A percentile compares a stretch with the other conserved stretches of the same genome.
These are phyloP conservation scores for Geranium brycei DNA, from an alignment of 345 rosid species.

Conservation along the genomic window DNA sequence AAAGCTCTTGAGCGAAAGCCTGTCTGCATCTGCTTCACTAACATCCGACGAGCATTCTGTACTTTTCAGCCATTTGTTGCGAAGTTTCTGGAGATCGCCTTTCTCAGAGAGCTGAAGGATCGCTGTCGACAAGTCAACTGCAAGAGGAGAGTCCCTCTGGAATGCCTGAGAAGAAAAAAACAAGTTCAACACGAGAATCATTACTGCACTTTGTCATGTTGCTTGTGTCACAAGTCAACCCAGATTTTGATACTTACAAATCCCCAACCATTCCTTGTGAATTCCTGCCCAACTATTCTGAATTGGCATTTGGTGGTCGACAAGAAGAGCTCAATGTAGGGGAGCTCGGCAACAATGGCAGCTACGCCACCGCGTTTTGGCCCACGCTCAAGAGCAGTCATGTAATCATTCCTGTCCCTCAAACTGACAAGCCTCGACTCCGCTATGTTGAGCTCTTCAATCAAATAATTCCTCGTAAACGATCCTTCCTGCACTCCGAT, in stretches of 20 bases:
- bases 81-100: constrained; percentile 70
- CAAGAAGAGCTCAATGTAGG: constrained; percentile 68
- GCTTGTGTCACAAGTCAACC: too few relatives aligned
- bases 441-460: constrained; percentile 66
- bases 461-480: constrained; percentile 61
- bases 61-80: constrained; percentile 59
- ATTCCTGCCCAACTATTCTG: constrained; percentile 76
- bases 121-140: constrained; percentile 79
- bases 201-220: too few relatives aligned
- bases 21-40: constrained; percentile 18
- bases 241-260: constrained; percentile 48
- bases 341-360: constrained; percentile 85
- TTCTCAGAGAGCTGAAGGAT: constrained; percentile 74
- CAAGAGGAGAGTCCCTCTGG: constrained; percentile 84
- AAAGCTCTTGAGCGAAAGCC: constrained; percentile 56
- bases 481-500: constrained; percentile 92
- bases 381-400: constrained; percentile 41
- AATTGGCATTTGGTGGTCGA: constrained; percentile 47
- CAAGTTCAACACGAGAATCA: too few relatives aligned
- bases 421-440: constrained; percentile 48
- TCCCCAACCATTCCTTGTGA: constrained; percentile 95
- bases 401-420: constrained; percentile 40
- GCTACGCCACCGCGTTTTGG: constrained; percentile 62
- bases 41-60: constrained; percentile 34
- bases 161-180: constrained; percentile 50